Conservation (phyloP, 768 basidiomycete species). For the Hydnomerulius pinastri region DNA sequence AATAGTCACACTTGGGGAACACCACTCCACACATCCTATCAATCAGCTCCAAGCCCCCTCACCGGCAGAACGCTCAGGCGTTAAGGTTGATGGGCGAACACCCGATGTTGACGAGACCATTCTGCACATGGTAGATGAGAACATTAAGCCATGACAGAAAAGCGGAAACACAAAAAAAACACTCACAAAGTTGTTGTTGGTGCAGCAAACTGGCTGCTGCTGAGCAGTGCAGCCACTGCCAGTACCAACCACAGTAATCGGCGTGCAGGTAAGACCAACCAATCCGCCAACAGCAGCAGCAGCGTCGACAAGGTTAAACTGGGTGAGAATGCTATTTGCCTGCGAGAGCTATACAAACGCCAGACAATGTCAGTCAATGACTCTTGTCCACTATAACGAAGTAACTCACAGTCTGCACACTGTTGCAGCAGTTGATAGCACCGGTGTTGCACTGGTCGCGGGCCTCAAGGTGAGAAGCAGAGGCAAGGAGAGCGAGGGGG, state of each 20-base stretch:
- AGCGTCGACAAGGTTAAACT: neutral
- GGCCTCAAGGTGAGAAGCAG: slow-evolving; percentile 5
- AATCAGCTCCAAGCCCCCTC: neutral
- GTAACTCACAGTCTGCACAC: neutral
- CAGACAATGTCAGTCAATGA: neutral
- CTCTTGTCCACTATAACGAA: no score
- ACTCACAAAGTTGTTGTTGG: slow-evolving; percentile 1
- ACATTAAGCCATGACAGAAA: neutral
- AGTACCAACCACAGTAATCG: neutral
- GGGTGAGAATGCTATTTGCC: neutral
- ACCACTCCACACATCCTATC: neutral
- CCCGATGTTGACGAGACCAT: slow-evolving; percentile 5
- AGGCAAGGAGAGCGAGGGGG: slow-evolving; percentile 16
- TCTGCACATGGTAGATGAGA: neutral
- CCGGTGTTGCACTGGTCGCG: slow-evolving; percentile 15
- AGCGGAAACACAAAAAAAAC: no score
- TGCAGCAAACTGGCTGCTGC: slow-evolving; percentile 14
- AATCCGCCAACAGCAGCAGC: neutral
- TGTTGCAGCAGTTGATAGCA: slow-evolving; percentile 10
- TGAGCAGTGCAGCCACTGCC: neutral
- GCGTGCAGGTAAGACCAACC: neutral
- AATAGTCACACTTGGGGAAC: no score
- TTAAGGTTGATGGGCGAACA: slow-evolving; percentile 1
- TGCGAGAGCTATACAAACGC: neutral
- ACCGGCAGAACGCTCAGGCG: neutral